phyloP scores from a whole-genome alignment of 805 yeast species.

The Metschnikowia koreensis region DNA sequence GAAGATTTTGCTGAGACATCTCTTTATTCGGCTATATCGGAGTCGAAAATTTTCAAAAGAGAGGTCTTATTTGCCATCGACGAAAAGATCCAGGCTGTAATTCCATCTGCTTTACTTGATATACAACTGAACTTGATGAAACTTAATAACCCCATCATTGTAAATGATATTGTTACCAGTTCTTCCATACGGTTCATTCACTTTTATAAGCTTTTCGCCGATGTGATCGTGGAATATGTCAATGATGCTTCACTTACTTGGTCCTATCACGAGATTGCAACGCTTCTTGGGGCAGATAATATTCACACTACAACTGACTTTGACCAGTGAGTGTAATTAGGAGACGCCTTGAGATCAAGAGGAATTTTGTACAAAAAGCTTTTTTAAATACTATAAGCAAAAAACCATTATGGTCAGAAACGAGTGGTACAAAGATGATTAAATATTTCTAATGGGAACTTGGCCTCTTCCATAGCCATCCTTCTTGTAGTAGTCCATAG shows the following conservation, averaged over 20 bases:
- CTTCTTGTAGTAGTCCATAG: conserved; percentile 91
- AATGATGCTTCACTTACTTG: conserved; percentile 42
- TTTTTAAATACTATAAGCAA: no score
- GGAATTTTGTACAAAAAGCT: no score
- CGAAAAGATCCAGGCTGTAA: conserved; percentile 44
- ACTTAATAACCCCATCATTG: conserved; percentile 61
- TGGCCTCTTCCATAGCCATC: conserved; percentile 92
- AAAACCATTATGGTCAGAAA: no score
- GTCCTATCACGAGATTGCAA: conserved; percentile 60
- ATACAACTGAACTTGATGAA: conserved; percentile 56
- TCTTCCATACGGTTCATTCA: conserved; percentile 51
- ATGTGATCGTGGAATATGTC: conserved; percentile 38
- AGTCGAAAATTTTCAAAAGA: conserved; percentile 53
- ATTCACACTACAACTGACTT: background rate
- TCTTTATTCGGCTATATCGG: conserved; percentile 62
- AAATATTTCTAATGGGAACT: conserved; percentile 41
- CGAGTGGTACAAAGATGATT: background rate
- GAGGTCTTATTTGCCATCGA: conserved; percentile 46
- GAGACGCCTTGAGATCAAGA: no score
- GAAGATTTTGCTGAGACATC: conserved; percentile 59
- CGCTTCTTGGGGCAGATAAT: conserved; percentile 64
- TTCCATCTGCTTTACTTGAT: conserved; percentile 63
- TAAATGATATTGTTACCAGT: conserved; percentile 50
- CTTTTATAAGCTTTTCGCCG: conserved; percentile 42
- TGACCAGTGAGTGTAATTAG: no score